phyloP scores from a whole-genome alignment of 2,329 filamentous ascomycete species.

The Pseudocercospora vitis region DNA sequence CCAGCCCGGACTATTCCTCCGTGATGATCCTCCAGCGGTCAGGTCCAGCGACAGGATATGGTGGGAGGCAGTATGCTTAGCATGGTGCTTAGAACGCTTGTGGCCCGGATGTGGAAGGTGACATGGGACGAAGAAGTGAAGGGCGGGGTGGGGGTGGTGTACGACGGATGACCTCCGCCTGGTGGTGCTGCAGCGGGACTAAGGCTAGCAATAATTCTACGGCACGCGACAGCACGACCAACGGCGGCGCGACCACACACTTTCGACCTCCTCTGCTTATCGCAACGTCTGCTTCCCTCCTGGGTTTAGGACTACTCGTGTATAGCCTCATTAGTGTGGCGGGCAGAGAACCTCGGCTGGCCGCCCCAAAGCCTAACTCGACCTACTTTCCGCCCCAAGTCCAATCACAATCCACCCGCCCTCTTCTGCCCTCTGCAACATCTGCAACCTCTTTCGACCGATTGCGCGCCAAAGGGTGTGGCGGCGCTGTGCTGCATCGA shows the following conservation, averaged over 20 bases:
- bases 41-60: not conserved
- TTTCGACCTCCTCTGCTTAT: slow-evolving; percentile 1
- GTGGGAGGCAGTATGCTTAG: not conserved
- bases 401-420: not conserved
- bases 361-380: not conserved
- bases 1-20: no score
- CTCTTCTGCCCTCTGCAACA: not conserved
- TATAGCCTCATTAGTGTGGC: no score
- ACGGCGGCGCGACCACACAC: not conserved
- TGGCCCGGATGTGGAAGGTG: slow-evolving; percentile 6
- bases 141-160: no score
- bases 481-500: not conserved
- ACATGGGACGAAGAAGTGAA: not conserved
- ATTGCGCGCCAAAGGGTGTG: not conserved
- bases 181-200: no score
- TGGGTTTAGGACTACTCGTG: no score
- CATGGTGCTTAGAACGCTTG: slow-evolving; percentile 4
- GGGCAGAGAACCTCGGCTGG: not conserved
- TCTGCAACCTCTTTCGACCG: no score
- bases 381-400: not conserved
- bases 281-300: no score
- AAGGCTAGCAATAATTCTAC: no score
- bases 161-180: no score
- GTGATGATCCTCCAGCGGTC: no score
- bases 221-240: not conserved